Evolutionary conservation across 1,284 basidiomycete genomes (phyloP).

Genomic region (Tilletia horrida): DNA sequence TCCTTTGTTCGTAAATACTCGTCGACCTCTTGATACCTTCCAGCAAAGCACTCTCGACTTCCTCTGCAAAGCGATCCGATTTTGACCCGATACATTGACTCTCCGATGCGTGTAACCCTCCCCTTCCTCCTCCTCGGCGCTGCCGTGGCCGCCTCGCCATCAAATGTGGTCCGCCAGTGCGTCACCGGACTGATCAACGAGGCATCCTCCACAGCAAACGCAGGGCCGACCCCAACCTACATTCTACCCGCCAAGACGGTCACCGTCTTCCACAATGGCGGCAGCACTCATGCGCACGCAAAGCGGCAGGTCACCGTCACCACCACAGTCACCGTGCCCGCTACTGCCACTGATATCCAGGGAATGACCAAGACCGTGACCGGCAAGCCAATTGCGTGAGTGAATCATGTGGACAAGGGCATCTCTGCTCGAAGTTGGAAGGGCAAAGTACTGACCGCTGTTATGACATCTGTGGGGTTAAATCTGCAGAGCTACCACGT

Average conservation of each 20-base stretch:
- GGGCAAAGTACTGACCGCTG: too few species aligned
- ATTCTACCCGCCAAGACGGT: not conserved
- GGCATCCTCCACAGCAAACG: not conserved
- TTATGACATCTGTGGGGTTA: too few species aligned
- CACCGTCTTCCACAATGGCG: not conserved
- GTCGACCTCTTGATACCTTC: too few species aligned
- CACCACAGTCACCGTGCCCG: not conserved
- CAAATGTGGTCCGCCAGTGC: not conserved
- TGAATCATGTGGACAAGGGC: too few species aligned
- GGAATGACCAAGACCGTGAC: not conserved
- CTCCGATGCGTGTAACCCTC: not conserved
- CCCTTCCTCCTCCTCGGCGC: conserved; percentile 7
- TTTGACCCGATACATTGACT: not conserved
- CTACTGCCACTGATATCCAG: not conserved
- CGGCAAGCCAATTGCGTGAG: not conserved
- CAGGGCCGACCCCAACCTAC: not conserved
- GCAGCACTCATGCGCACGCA: not conserved
- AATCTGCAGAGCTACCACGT: conserved; percentile 8
- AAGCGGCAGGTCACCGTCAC: not conserved
- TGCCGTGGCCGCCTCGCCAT: not conserved
- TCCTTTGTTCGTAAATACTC: too few species aligned
- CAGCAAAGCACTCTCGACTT: too few species aligned
- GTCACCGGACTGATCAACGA: conserved; percentile 3
- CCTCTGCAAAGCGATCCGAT: too few species aligned
- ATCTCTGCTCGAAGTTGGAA: too few species aligned